Conservation (phyloP, 177 flowering plant species). For the Vitis hybrid region DNA sequence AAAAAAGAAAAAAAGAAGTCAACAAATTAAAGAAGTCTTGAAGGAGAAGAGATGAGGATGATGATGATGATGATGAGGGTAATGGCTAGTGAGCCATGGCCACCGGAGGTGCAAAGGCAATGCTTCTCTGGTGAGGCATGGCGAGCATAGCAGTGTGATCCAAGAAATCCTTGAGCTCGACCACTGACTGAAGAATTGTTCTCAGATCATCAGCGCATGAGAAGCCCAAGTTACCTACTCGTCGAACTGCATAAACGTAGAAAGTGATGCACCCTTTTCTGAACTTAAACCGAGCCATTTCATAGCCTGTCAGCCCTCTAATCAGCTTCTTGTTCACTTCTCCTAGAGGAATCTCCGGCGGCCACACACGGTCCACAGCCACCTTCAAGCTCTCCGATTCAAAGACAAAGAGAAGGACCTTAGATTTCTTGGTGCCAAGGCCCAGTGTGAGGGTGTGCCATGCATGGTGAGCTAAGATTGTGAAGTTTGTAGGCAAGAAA, state of each 20-base stretch:
- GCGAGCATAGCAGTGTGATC: slow-evolving; percentile 99
- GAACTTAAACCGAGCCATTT: slow-evolving; percentile 91
- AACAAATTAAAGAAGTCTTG: background rate
- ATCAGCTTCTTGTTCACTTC: slow-evolving; percentile 82
- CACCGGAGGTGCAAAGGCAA: slow-evolving; percentile 45
- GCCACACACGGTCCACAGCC: slow-evolving; percentile 67
- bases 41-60: background rate
- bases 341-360: slow-evolving; percentile 79
- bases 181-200: slow-evolving; percentile 61
- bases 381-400: slow-evolving; percentile 58
- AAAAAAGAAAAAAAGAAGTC: background rate
- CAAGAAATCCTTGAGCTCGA: slow-evolving; percentile 78
- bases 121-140: slow-evolving; percentile 72
- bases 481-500: slow-evolving; percentile 90
- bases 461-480: slow-evolving; percentile 92
- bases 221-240: slow-evolving; percentile 54
- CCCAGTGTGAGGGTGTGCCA: slow-evolving; percentile 96
- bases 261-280: slow-evolving; percentile 91
- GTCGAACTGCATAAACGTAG: slow-evolving; percentile 75
- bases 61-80: background rate
- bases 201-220: slow-evolving; percentile 66
- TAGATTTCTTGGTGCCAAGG: slow-evolving; percentile 91
- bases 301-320: slow-evolving; percentile 59
- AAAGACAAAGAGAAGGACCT: slow-evolving; percentile 76
- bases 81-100: slow-evolving; percentile 61